Evolutionary conservation across 1,284 basidiomycete species (phyloP).

Genomic region (Somion occarium): DNA sequence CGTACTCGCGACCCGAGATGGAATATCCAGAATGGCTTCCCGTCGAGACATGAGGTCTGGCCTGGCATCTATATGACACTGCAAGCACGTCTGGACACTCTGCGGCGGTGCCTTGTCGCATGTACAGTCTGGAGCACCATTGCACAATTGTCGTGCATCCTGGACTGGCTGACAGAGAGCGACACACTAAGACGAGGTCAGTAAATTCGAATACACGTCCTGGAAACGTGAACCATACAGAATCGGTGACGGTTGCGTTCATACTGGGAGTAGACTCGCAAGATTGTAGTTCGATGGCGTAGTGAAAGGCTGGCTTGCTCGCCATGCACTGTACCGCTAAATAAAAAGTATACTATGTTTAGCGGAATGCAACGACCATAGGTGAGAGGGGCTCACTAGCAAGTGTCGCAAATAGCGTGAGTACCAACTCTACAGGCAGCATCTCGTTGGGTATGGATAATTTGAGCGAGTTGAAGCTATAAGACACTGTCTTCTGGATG

Average conservation of each 20-base stretch:
- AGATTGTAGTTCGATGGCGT: neutral
- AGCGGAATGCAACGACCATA: neutral
- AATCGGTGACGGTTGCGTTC: neutral
- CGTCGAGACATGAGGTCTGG: neutral
- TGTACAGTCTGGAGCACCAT: constrained; percentile 2
- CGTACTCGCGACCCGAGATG: neutral
- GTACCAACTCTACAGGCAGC: neutral
- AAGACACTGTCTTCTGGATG: neutral
- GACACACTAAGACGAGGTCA: neutral
- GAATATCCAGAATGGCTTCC: neutral
- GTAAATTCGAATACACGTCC: neutral
- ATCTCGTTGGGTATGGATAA: neutral
- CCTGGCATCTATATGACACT: constrained; percentile 2
- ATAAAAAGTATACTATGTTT: neutral
- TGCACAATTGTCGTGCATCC: neutral
- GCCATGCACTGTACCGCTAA: neutral
- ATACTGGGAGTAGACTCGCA: neutral
- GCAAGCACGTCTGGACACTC: constrained; percentile 1
- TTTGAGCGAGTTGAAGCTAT: neutral
- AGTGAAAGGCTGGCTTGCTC: neutral
- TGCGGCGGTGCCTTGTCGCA: neutral
- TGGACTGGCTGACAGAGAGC: neutral
- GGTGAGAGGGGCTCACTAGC: neutral
- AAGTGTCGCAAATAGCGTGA: neutral
- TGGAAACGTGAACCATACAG: neutral